Base-by-base conservation (phyloP, 2,329 filamentous ascomycete species). In the Trichoderma breve region DNA sequence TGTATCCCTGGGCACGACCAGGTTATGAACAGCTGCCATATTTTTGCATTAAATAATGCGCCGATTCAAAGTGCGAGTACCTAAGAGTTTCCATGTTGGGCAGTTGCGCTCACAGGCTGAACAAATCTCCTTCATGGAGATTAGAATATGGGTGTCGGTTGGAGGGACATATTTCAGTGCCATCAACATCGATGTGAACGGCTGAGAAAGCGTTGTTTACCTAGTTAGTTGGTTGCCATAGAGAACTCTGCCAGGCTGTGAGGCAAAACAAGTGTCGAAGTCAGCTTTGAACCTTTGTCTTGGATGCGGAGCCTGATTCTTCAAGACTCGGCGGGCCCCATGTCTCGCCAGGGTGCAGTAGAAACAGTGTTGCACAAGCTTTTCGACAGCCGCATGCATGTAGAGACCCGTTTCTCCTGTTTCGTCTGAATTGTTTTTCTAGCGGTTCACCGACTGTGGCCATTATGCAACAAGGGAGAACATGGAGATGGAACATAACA, bases 321-420 rank as follows among this genome's bases (percentile, higher is more conserved):
- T 62, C 66, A 61, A 61, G 14, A n/a, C 21, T 55, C 26, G 26
- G 51, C 6, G n/a, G 47, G 34, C 9, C 9, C 55, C 55, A 62
- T 62, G 67, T 62, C 67, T 70, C 43, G 39, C 67, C 21, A 62
- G 15, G 39, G 39, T 51, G 43, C 43, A 51, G 43, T 2, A 36
- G 60, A 61, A 32, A 47, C 28, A 47, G 18, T 3, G 28, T 21
- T 3, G 57, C 26, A 53, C 21, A 62, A 51, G 66, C 55, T 51
- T 69, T 69, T 57, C n/a, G 47, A 53, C n/a, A 24, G 6, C 47
- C 47, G 51, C 64, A 57, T 67, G 57, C 67, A 53, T 67, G 51
- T 57, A 18, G 39, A 53, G 55, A 51, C 67, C 67, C 67, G 39
- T 70, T 70, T 62, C 67, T 53, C 67, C 67, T 70, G 67, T 70